These are phyloP conservation scores for Trichoderma hamatum DNA, from an alignment of 2,329 filamentous ascomycete species.

Conservation along the genomic window DNA sequence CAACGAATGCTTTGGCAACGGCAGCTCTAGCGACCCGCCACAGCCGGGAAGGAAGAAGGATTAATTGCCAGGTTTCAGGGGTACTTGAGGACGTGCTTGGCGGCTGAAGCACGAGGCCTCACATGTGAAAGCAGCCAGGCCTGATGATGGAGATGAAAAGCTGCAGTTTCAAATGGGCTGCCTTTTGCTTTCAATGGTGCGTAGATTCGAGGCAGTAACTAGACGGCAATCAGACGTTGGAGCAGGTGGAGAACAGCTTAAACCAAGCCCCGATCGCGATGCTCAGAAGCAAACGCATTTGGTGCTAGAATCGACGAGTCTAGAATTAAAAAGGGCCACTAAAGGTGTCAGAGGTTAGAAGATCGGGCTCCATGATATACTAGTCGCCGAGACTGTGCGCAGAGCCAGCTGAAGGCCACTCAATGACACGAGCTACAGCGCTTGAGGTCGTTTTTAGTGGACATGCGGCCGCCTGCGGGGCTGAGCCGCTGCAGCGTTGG, in stretches of 20 bases:
- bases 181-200: not conserved
- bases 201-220: not conserved
- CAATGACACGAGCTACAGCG: not conserved
- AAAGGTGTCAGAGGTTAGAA: not conserved
- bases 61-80: not conserved
- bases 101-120: not conserved
- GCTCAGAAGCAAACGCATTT: not conserved
- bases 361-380: not conserved
- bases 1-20: not conserved
- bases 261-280: not conserved
- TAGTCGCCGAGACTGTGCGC: not conserved
- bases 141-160: not conserved
- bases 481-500: not conserved
- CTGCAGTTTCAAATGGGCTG: not conserved
- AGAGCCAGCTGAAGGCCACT: conserved; percentile 1
- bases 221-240: not conserved
- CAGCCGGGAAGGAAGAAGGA: not conserved
- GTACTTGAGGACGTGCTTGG: not conserved
- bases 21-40: not conserved
- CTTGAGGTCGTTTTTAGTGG: not conserved
- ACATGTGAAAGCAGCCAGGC: not conserved
- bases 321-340: not conserved
- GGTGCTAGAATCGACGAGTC: not conserved
- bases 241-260: not conserved
- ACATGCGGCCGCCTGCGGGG: not conserved